Conservation (phyloP, 805 yeast species). For the Maudiozyma pseudohumilis region DNA sequence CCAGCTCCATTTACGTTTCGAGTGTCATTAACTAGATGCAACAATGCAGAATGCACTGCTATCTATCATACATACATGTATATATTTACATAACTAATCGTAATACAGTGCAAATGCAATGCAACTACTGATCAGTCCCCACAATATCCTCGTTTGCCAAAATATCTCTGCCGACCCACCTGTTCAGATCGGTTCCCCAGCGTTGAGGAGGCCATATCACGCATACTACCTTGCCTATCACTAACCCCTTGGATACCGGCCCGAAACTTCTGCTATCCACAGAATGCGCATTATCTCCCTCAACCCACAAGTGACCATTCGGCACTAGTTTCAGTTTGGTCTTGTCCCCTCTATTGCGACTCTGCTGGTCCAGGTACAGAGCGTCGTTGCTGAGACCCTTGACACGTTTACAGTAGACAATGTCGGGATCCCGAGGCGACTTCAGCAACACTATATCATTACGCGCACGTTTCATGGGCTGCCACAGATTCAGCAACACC, state of each 20-base stretch:
- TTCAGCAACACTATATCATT: conserved; percentile 71
- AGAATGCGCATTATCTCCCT: conserved; percentile 83
- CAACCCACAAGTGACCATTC: conserved; percentile 82
- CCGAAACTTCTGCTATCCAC: conserved; percentile 84
- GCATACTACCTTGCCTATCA: conserved; percentile 62
- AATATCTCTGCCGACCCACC: conserved; percentile 18
- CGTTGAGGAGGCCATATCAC: conserved; percentile 64
- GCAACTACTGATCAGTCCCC: not conserved
- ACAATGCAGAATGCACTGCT: too few relatives aligned
- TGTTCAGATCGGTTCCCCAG: conserved; percentile 32
- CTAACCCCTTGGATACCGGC: conserved; percentile 72
- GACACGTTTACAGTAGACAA: conserved; percentile 68
- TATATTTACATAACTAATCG: not conserved
- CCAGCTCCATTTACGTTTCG: too few relatives aligned
- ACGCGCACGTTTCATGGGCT: conserved; percentile 17
- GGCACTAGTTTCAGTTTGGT: conserved; percentile 46
- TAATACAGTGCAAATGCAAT: not conserved
- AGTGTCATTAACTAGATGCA: too few relatives aligned
- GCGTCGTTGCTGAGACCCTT: conserved; percentile 67
- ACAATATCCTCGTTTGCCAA: conserved; percentile 2
- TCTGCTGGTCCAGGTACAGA: not conserved
- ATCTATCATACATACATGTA: not conserved
- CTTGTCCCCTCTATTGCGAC: not conserved
- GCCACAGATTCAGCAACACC: conserved; percentile 38
- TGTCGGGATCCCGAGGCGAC: conserved; percentile 73